Conservation (phyloP, 83 land plant genomes). For the Picea abies region DNA sequence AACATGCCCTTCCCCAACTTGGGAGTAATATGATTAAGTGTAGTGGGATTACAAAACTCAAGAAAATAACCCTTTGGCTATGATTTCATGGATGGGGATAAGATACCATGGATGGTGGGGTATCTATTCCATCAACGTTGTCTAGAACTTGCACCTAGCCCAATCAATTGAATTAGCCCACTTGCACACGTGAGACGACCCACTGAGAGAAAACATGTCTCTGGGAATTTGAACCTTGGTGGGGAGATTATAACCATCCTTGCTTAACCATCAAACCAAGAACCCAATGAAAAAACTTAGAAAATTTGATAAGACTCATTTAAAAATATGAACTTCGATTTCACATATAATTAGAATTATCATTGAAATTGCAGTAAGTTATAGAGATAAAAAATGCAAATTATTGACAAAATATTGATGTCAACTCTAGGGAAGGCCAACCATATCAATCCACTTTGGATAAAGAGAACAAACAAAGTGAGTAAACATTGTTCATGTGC, state of each 20-base stretch:
- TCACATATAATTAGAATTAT: not conserved
- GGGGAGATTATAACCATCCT: not conserved
- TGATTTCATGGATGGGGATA: no score
- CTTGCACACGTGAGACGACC: not conserved
- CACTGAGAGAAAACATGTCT: not conserved
- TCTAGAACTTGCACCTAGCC: no score
- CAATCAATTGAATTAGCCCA: no score
- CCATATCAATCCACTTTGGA: not conserved
- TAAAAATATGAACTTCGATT: not conserved
- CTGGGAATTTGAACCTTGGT: not conserved
- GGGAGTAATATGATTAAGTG: no score
- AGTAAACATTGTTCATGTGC: no score
- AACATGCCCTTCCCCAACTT: no score
- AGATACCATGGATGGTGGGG: no score
- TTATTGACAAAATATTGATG: not conserved
- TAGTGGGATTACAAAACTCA: no score
- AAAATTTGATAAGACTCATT: not conserved
- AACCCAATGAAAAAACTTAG: not conserved
- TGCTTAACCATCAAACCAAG: not conserved
- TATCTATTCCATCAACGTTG: no score
- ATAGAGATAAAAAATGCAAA: not conserved
- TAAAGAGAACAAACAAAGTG: not conserved
- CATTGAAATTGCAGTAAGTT: not conserved
- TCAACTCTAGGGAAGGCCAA: not conserved
- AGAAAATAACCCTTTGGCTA: no score